Evolutionary conservation across 306 rosid species (phyloP).

Genomic region (Citrullus amarus): DNA sequence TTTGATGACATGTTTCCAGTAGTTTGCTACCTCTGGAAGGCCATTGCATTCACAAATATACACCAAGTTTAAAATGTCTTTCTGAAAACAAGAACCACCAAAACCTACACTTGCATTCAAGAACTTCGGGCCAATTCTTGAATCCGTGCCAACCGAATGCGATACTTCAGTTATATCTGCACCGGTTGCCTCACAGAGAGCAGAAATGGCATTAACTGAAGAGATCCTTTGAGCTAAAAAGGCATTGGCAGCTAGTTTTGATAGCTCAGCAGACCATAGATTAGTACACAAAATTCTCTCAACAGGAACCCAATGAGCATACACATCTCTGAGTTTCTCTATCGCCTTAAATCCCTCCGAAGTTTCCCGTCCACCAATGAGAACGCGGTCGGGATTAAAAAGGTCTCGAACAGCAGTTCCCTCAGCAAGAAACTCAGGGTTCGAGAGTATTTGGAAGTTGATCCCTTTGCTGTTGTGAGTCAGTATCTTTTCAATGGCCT

Average conservation of each 20-base stretch:
- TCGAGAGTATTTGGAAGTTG: conserved; percentile 76
- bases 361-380: conserved; percentile 87
- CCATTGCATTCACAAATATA: conserved; percentile 93
- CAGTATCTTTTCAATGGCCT: conserved; percentile 84
- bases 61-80: conserved; percentile 79
- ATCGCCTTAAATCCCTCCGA: conserved; percentile 75
- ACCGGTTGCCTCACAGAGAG: conserved; percentile 89
- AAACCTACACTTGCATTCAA: conserved; percentile 87
- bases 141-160: conserved; percentile 70
- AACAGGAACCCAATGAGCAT: conserved; percentile 75
- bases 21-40: conserved; percentile 82
- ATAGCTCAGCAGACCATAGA: conserved; percentile 92
- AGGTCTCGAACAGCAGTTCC: conserved; percentile 76
- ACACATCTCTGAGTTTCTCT: conserved; percentile 49
- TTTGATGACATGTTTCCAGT: conserved; percentile 91
- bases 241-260: conserved; percentile 94
- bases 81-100: conserved; percentile 94
- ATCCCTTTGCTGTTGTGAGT: conserved; percentile 82
- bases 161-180: conserved; percentile 79
- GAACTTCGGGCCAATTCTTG: conserved; percentile 82
- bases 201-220: conserved; percentile 87
- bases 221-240: conserved; percentile 90
- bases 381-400: conserved; percentile 63
- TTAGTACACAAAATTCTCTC: conserved; percentile 71
- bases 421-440: conserved; percentile 92